Evolutionary conservation across 305 asterid genomes (phyloP).

Genomic region (Fraxinus ornus): DNA sequence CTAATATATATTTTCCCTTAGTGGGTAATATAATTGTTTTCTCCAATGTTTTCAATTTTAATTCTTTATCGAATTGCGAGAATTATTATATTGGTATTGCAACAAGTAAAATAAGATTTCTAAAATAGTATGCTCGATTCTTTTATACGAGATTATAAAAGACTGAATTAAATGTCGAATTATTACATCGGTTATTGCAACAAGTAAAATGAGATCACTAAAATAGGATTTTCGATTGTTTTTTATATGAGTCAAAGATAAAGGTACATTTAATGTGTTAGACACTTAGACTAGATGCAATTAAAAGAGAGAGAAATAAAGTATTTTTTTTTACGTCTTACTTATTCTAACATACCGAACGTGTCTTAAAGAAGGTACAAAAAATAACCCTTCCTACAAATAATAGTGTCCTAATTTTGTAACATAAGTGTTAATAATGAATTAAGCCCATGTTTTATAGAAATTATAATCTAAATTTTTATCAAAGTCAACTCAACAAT

Average conservation of each 20-base stretch:
- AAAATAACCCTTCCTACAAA: slow-evolving; percentile 9
- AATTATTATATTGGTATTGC: slow-evolving; percentile 20
- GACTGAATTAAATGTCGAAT: slow-evolving; percentile 14
- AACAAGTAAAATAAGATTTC: slow-evolving; percentile 31
- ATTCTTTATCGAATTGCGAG: slow-evolving; percentile 11
- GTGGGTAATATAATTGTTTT: slow-evolving; percentile 23
- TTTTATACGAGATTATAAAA: background rate
- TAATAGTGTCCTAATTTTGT: background rate
- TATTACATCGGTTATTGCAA: slow-evolving; percentile 20
- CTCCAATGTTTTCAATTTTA: background rate
- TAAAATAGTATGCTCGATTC: slow-evolving; percentile 27
- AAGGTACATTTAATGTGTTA: slow-evolving; percentile 20
- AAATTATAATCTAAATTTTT: background rate
- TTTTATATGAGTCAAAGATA: slow-evolving; percentile 31
- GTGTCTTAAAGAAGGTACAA: slow-evolving; percentile 10
- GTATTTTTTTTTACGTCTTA: background rate
- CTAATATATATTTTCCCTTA: background rate
- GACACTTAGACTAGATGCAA: slow-evolving; percentile 26
- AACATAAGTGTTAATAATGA: background rate
- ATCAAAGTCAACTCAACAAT: no score
- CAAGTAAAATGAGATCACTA: slow-evolving; percentile 30
- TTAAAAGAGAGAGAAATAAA: slow-evolving; percentile 15
- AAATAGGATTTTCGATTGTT: slow-evolving; percentile 8
- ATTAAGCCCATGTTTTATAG: no score
- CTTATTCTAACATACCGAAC: background rate